phyloP scores from a whole-genome alignment of 2,329 filamentous ascomycete genomes.

The Fusarium poae region DNA sequence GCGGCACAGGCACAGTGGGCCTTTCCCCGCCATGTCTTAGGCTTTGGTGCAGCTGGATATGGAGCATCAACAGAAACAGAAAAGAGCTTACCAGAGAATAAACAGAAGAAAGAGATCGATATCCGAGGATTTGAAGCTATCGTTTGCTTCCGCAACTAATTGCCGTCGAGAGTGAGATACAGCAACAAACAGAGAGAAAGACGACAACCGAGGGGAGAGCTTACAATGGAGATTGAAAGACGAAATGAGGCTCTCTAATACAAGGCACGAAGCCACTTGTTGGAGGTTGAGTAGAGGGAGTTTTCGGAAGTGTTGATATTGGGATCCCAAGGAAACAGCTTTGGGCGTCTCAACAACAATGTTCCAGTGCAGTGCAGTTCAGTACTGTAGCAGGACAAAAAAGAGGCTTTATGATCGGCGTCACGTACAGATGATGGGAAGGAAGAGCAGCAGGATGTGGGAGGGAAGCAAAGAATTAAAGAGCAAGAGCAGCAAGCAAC shows the following conservation, averaged over 20 bases:
- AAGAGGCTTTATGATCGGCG: constrained; percentile 37
- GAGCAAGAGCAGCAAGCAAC: constrained; percentile 25
- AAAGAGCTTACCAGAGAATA: constrained; percentile 41
- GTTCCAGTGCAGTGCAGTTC: constrained; percentile 1
- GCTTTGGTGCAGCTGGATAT: constrained; percentile 24
- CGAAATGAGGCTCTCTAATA: constrained; percentile 21
- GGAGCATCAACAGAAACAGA: constrained; percentile 17
- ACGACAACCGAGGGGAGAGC: constrained; percentile 15
- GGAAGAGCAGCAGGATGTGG: constrained; percentile 28
- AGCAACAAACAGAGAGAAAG: constrained; percentile 6
- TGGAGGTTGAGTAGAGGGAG: constrained; percentile 27
- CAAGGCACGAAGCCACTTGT: constrained; percentile 32
- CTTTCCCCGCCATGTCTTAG: constrained; percentile 28
- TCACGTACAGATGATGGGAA: constrained; percentile 29
- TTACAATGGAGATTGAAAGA: constrained; percentile 34
- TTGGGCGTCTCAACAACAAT: constrained; percentile 25
- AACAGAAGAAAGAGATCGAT: constrained; percentile 33
- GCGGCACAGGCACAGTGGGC: constrained; percentile 41
- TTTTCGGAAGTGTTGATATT: constrained; percentile 24
- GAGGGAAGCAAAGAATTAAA: constrained; percentile 37
- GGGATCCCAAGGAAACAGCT: constrained; percentile 18
- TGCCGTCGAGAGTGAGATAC: constrained; percentile 25
- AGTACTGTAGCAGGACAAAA: constrained; percentile 16
- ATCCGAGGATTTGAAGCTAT: constrained; percentile 24
- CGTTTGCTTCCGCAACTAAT: constrained; percentile 26